A percentile compares a stretch with the other conserved stretches of the same genome.
These are phyloP conservation scores for Cochlearia excelsa DNA, from an alignment of 345 rosid species.

Conservation along the genomic window DNA sequence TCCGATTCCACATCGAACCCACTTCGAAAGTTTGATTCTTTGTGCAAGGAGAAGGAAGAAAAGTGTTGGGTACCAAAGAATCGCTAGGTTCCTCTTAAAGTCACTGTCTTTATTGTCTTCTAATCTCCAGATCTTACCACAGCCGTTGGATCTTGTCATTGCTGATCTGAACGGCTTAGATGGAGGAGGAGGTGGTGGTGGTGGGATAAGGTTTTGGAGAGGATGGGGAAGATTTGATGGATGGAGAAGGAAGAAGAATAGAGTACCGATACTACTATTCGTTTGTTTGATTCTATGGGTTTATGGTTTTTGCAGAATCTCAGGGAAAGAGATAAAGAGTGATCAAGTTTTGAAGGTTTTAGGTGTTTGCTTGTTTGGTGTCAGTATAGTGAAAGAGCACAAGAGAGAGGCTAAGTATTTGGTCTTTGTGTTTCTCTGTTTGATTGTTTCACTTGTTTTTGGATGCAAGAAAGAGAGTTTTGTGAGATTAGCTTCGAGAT, in stretches of 20 bases:
- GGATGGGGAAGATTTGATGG: conserved; percentile 34
- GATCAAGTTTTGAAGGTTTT: conserved; percentile 24
- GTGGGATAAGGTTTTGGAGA: conserved; percentile 29
- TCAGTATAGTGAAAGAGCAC: conserved; percentile 15
- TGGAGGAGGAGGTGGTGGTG: conserved; percentile 21
- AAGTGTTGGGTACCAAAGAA: conserved; percentile 6
- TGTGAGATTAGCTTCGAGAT: neutral
- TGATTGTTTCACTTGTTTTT: conserved; percentile 20
- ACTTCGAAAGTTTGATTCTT: conserved; percentile 28
- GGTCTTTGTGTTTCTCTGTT: conserved; percentile 20
- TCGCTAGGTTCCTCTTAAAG: conserved; percentile 16
- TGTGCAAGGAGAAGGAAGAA: conserved; percentile 30
- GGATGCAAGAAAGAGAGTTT: conserved; percentile 23
- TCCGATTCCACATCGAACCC: conserved; percentile 32
- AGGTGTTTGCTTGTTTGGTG: conserved; percentile 17
- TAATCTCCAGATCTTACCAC: conserved; percentile 21
- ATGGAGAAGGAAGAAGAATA: conserved; percentile 34
- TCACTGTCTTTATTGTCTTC: conserved; percentile 23
- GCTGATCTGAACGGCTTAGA: conserved; percentile 30
- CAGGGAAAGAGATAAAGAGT: conserved; percentile 22
- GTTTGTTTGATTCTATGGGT: conserved; percentile 26
- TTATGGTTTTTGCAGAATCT: conserved; percentile 25
- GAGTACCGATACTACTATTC: conserved; percentile 24
- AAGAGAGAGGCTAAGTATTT: conserved; percentile 24
- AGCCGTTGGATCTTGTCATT: conserved; percentile 36